Evolutionary conservation across 2,329 filamentous ascomycete genomes (phyloP), one percentile per base, ranked within the genome.

Genomic region (Talaromyces sp.): DNA sequence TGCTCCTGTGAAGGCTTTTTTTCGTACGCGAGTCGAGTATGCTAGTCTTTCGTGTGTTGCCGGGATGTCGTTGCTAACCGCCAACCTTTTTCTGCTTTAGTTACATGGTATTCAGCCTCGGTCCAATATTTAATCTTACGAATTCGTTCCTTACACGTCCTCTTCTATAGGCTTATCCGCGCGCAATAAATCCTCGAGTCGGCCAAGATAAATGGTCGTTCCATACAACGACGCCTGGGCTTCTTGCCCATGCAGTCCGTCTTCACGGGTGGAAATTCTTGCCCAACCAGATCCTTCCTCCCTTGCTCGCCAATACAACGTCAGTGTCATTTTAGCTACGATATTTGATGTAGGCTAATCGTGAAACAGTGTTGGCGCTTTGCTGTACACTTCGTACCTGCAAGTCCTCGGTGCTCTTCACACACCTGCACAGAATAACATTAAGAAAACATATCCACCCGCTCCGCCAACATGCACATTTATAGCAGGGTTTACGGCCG

Each of bases 1-100:
- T 60, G 91, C 91, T 0, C 93, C 93, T 0, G 89, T 92, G 58
- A 96, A 96, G 76, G 90, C 92, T 17, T 97, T 97, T 73, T 96
- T 97, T 77, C 86, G 91, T 63, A 93, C 90, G 1, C 82, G 93
- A 61, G 91, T 97, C 64, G 93, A 97, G 79, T 96, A 92, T 72
- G 82, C 81, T 58, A 62, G 58, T 58, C 49, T 55, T 31, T 31
- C 21, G 10, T 46, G 43, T 24, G 19, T 46, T 46, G 19, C n/a
- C n/a, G 19, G 24, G n/a, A 46, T 46, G n/a, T 11, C 21, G 43
- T 46, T 46, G 43, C 21, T 46, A 24, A 46, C 49, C 46, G 46
- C 41, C 19, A 21, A n/a, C 10, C 26, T 21, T 55, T 24, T 58
- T 41, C 41, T 41, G n/a, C 27, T 57, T 41, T 67, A 82, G 81